Evolutionary conservation across 306 rosid species (phyloP), one percentile per base, ranked within the genome.

Genomic region (Prunus kanzakura): DNA sequence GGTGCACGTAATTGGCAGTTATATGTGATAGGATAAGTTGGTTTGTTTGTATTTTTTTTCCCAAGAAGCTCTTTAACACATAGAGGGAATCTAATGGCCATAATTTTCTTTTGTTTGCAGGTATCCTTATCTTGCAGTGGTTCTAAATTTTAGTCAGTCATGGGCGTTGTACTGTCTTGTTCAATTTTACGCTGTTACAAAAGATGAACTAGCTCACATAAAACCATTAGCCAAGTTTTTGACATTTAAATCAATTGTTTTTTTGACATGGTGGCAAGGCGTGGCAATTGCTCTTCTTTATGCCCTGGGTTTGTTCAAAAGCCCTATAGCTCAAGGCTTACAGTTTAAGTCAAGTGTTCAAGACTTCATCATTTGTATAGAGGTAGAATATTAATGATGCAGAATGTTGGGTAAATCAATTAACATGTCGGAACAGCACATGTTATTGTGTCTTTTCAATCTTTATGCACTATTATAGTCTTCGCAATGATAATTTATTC

Each of bases 191-290:
- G 29, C 95, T 32, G 93, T 88, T 69, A 92, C 98, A 57, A 92
- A 92, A 89, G 97, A 86, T 13, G 96, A 91, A 84, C 79, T 92
- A 88, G 91, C 91, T 56, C 99, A 88, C 77, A 96, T 96, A 87
- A 87, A 96, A 76, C 99, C 99, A 30, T 79, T 96, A 88, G 92
- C 93, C 78, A 96, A 96, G 84, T 92, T 96, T 88, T 79, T 96
- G 91, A 92, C 96, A 41, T 92, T 96, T 82, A 96, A 96, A 76
- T 92, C 99, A 41, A 92, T 96, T 76, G 99, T 96, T 69, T 96
- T 96, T 75, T 89, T 96, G 85, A 96, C 99, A 74, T 96, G 99
- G 99, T 96, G 98, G 99, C 99, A 96, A 96, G 99, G 99, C 79
- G 97, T 96, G 85, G 99, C 97, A 81, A 96, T 91, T 81, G 93